These are phyloP conservation scores for Spatholobus suberectus DNA, from an alignment of 306 rosid species.

Conservation along the genomic window DNA sequence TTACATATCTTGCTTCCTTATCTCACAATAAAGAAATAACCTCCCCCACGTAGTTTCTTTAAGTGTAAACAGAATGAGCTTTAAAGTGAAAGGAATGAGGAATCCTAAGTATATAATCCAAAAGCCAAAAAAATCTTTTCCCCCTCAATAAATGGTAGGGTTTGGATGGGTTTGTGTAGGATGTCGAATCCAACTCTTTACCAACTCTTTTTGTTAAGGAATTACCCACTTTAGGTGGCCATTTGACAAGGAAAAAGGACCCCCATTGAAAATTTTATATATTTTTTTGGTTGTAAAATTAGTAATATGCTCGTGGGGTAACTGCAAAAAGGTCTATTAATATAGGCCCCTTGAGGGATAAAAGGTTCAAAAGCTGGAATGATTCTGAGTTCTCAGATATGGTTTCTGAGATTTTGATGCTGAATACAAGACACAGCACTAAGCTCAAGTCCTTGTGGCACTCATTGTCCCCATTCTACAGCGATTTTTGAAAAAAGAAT, in stretches of 20 bases:
- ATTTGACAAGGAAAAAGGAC: conserved; percentile 52
- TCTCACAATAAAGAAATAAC: conserved; percentile 37
- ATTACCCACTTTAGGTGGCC: conserved; percentile 63
- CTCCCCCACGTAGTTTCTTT: conserved; percentile 43
- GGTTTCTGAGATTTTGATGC: conserved; percentile 70
- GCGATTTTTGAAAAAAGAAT: conserved; percentile 27
- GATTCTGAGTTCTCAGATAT: conserved; percentile 62
- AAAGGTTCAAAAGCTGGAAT: conserved; percentile 79
- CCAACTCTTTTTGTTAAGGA: conserved; percentile 47
- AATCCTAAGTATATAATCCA: conserved; percentile 73
- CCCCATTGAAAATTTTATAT: conserved; percentile 25
- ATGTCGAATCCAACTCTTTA: conserved; percentile 56
- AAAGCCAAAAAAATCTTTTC: conserved; percentile 76
- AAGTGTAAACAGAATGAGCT: conserved; percentile 48
- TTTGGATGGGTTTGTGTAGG: conserved; percentile 27
- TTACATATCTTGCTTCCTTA: conserved; percentile 28
- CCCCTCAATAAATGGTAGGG: conserved; percentile 43
- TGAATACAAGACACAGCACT: conserved; percentile 82
- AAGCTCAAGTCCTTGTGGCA: conserved; percentile 52
- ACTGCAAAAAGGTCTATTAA: conserved; percentile 48
- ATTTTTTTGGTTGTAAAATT: conserved; percentile 50
- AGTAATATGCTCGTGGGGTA: conserved; percentile 65
- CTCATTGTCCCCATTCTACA: conserved; percentile 61
- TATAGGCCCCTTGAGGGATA: conserved; percentile 46
- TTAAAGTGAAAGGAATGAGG: conserved; percentile 64